Evolutionary conservation across 768 basidiomycete species (phyloP).

Genomic region (Pulveroboletus frians): DNA sequence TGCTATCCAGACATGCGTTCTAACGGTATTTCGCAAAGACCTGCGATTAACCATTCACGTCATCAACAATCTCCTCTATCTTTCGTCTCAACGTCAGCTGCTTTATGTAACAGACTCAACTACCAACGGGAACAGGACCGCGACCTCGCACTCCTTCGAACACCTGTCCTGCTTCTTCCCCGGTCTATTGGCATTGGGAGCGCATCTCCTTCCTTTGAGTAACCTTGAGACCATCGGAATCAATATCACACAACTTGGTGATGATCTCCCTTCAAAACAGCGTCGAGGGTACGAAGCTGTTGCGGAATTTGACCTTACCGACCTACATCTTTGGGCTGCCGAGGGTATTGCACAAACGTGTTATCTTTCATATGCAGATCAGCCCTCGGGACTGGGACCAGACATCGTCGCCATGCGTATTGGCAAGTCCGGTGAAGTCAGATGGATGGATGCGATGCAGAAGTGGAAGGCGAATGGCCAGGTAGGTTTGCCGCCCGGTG

Average conservation of each 20-base stretch:
- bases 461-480: slow-evolving; percentile 45
- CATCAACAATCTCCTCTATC: slow-evolving; percentile 58
- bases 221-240: slow-evolving; percentile 46
- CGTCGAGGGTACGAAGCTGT: slow-evolving; percentile 36
- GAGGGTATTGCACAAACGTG: slow-evolving; percentile 70
- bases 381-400: slow-evolving; percentile 62
- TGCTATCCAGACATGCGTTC: not conserved
- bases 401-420: slow-evolving; percentile 44
- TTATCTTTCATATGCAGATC: slow-evolving; percentile 66
- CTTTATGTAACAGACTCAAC: slow-evolving; percentile 62
- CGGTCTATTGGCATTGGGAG: slow-evolving; percentile 69
- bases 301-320: slow-evolving; percentile 45
- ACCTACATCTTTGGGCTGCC: slow-evolving; percentile 72
- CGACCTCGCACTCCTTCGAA: slow-evolving; percentile 52
- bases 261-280: slow-evolving; percentile 18
- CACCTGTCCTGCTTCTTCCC: slow-evolving; percentile 78
- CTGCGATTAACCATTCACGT: slow-evolving; percentile 57
- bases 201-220: slow-evolving; percentile 53
- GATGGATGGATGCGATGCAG: slow-evolving; percentile 34
- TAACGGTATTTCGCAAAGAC: slow-evolving; percentile 37
- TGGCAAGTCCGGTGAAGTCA: slow-evolving; percentile 19
- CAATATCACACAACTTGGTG: slow-evolving; percentile 36
- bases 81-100: slow-evolving; percentile 59
- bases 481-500: slow-evolving; percentile 48
- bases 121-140: slow-evolving; percentile 24